Base-by-base conservation (phyloP, 2,329 filamentous ascomycete genomes). In the Aspergillus hiratsukae region DNA sequence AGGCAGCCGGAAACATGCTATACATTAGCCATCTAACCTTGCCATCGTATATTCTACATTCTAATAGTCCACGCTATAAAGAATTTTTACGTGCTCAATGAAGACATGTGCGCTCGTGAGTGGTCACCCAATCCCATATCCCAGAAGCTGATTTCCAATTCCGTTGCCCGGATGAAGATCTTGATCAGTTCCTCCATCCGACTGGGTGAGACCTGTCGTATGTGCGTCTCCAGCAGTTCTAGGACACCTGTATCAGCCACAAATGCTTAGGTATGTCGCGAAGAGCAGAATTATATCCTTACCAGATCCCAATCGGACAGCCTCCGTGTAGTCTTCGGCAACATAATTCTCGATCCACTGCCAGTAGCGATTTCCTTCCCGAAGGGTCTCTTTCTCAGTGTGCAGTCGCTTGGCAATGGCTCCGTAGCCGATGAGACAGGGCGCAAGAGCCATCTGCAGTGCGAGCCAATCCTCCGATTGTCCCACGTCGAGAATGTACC, bases 341-440 rank as follows among this genome's bases (percentile, higher is more conserved):
- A 89, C 83, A 69, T 97, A 97, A 67, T 90, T 95, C 69, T 92
- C 81, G 62, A 97, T 90, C 93, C 93, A 97, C 48, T 86, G 83
- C 87, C 89, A 94, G 76, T 96, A 97, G 19, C 76, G 80, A 70
- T 93, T 95, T 0, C 79, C 84, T 11, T 87, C 79, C 41, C 80
- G 80, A 50, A 77, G 66, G 37, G 85, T 88, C n/a, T 77, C 78
- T 50, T 81, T 75, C 59, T 89, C 86, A 14, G 78, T 78, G 64
- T 86, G 80, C 3, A 96, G 79, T 65, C 90, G 83, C 65, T 81
- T 81, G 5, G 90, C 93, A 58, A 95, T 89, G 55, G 84, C 84
- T 9, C 87, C 87, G 71, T 97, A 97, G 45, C 93, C 93, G n/a
- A 97, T 82, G 31, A 96, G 79, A 69, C 93, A 97, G 0, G 93